A percentile compares a stretch with the other conserved stretches of the same genome.
Conservation (phyloP, 2,329 filamentous ascomycete species). For the Pseudocercospora vitis region DNA sequence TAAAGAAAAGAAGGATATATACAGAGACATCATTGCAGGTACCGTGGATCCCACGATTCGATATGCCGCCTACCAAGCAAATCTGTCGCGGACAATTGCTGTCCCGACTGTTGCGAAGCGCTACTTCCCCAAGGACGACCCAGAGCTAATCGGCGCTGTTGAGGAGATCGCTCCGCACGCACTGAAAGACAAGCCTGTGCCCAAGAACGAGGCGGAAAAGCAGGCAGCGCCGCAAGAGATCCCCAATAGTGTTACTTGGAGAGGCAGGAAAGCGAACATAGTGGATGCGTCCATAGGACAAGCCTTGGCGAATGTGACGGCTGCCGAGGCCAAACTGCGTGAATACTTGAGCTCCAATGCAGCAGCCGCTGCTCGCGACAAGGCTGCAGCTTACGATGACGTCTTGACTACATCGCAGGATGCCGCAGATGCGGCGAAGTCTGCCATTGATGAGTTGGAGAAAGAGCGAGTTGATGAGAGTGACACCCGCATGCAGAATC, state of each 20-base stretch:
- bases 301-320: constrained; percentile 69
- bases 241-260: constrained; percentile 80
- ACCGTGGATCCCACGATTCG: constrained; percentile 91
- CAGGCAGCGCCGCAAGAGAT: constrained; percentile 44
- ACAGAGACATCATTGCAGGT: constrained; percentile 80
- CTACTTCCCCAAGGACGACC: constrained; percentile 69
- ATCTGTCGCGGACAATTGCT: constrained; percentile 80
- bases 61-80: constrained; percentile 89
- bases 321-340: constrained; percentile 55
- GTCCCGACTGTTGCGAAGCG: constrained; percentile 76
- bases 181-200: constrained; percentile 56
- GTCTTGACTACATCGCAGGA: constrained; percentile 90
- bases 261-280: constrained; percentile 78
- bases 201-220: constrained; percentile 31
- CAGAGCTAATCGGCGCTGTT: constrained; percentile 63
- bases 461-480: constrained; percentile 80
- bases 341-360: constrained; percentile 47
- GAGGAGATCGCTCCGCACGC: constrained; percentile 69
- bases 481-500: constrained; percentile 83
- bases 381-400: constrained; percentile 85
- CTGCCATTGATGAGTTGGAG: constrained; percentile 85
- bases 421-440: constrained; percentile 87
- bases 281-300: constrained; percentile 91
- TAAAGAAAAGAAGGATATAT: constrained; percentile 69
- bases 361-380: constrained; percentile 56